Percentiles rank a stretch among this genome's conserved stretches.
Evolutionary conservation across 495 filamentous ascomycete genomes (phyloP).

Genomic region (Penicillium simplicissimum): DNA sequence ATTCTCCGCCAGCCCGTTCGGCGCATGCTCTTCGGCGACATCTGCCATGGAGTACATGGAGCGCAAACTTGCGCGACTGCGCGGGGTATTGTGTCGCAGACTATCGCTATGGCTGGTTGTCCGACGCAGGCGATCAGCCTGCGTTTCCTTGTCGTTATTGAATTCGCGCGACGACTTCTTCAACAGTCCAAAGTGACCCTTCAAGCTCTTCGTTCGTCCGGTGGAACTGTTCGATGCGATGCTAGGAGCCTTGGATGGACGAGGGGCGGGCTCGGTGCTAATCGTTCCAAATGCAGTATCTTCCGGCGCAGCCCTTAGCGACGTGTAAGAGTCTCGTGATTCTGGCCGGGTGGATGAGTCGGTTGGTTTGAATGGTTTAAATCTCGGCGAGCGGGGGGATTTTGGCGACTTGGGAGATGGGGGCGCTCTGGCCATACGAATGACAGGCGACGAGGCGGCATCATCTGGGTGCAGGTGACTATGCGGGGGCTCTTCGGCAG

Average conservation of each 20-base stretch:
- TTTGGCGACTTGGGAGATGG: slow-evolving; percentile 63
- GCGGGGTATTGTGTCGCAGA: slow-evolving; percentile 37
- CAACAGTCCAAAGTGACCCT: slow-evolving; percentile 34
- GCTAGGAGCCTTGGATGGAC: slow-evolving; percentile 40
- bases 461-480: slow-evolving; percentile 64
- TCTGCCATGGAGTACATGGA: slow-evolving; percentile 50
- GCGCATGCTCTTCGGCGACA: slow-evolving; percentile 41
- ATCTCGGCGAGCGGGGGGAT: slow-evolving; percentile 38
- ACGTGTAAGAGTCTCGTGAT: slow-evolving; percentile 44
- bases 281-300: slow-evolving; percentile 46
- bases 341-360: slow-evolving; percentile 32
- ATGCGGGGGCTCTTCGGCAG: slow-evolving; percentile 35
- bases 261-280: slow-evolving; percentile 43
- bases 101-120: slow-evolving; percentile 42
- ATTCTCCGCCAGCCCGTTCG: slow-evolving; percentile 20
- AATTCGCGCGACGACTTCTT: slow-evolving; percentile 44
- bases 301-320: slow-evolving; percentile 36
- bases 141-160: slow-evolving; percentile 35
- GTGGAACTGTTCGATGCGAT: slow-evolving; percentile 44
- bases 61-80: slow-evolving; percentile 43
- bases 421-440: slow-evolving; percentile 83
- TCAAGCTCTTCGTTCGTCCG: slow-evolving; percentile 41
- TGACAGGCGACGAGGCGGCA: slow-evolving; percentile 77
- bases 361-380: slow-evolving; percentile 43
- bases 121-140: slow-evolving; percentile 37